Evolutionary conservation across 352 stramenopile genomes (phyloP).

Genomic region (Globisporangium echinulatum): DNA sequence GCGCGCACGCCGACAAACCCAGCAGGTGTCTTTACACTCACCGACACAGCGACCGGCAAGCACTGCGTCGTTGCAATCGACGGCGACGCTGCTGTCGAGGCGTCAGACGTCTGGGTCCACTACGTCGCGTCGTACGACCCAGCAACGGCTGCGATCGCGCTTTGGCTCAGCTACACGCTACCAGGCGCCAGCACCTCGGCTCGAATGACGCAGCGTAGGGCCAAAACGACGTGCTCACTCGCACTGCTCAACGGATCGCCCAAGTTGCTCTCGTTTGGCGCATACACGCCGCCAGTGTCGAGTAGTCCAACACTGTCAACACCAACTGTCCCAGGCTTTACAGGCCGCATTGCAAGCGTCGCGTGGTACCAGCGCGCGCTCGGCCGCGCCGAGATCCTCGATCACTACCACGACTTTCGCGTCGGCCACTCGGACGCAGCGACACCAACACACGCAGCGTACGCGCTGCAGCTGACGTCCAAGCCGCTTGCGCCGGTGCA

Average conservation of each 20-base stretch:
- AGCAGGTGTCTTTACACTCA: slow-evolving; percentile 19
- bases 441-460: slow-evolving; percentile 40
- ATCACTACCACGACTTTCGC: slow-evolving; percentile 71
- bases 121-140: slow-evolving; percentile 49
- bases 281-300: slow-evolving; percentile 1
- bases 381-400: slow-evolving; percentile 27
- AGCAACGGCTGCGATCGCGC: slow-evolving; percentile 23
- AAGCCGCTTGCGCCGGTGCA: slow-evolving; percentile 41
- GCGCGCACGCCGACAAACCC: slow-evolving; percentile 2
- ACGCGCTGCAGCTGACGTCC: slow-evolving; percentile 36
- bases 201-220: slow-evolving; percentile 8
- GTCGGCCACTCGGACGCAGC: slow-evolving; percentile 11
- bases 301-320: neutral
- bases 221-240: slow-evolving; percentile 26
- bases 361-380: slow-evolving; percentile 53
- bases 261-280: slow-evolving; percentile 32
- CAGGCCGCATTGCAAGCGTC: slow-evolving; percentile 32
- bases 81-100: neutral
- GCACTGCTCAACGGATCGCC: slow-evolving; percentile 25
- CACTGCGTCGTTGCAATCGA: slow-evolving; percentile 12
- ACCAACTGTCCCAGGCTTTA: slow-evolving; percentile 19
- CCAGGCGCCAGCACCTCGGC: too few relatives aligned
- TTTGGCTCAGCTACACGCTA: slow-evolving; percentile 28
- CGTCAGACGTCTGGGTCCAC: slow-evolving; percentile 35
- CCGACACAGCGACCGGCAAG: slow-evolving; percentile 12